Conservation (phyloP, 805 yeast species). For the Nakazawaea holstii region DNA sequence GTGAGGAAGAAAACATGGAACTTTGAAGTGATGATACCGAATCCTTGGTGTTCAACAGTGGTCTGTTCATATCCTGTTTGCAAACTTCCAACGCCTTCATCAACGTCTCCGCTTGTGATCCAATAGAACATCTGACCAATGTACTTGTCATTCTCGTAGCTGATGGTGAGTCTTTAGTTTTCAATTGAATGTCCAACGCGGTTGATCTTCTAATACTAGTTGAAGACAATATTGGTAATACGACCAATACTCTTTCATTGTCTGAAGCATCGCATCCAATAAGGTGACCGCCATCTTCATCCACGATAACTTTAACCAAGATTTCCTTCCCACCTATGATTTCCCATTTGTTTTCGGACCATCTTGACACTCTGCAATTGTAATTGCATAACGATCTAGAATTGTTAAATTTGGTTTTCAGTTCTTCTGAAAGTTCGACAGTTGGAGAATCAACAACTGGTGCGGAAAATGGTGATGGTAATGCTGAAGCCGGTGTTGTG, state of each 20-base stretch:
- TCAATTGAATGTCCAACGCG: conserved; percentile 17
- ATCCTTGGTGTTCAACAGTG: conserved; percentile 6
- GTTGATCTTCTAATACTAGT: conserved; percentile 16
- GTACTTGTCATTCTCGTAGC: conserved; percentile 4
- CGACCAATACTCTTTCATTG: conserved; percentile 12
- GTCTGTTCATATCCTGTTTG: not conserved
- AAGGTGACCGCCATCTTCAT: conserved; percentile 6
- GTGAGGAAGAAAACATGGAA: conserved; percentile 1
- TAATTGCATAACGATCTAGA: conserved; percentile 14
- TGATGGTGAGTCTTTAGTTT: conserved; percentile 2
- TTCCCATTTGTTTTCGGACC: conserved; percentile 24
- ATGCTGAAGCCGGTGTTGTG: conserved; percentile 3
- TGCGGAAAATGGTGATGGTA: conserved; percentile 12
- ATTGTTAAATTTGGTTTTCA: not conserved
- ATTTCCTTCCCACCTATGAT: conserved; percentile 14
- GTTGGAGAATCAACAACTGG: conserved; percentile 5
- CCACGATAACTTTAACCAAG: conserved; percentile 1
- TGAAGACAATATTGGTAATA: conserved; percentile 14
- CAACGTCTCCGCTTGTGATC: conserved; percentile 9
- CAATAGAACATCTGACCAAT: conserved; percentile 8
- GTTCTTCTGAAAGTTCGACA: conserved; percentile 3
- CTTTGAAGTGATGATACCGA: conserved; percentile 5
- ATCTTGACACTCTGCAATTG: conserved; percentile 20
- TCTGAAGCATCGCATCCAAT: conserved; percentile 2
- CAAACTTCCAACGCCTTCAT: conserved; percentile 10